phyloP scores from a whole-genome alignment of 1,139 yeast species.

The Suhomyces kunorum region DNA sequence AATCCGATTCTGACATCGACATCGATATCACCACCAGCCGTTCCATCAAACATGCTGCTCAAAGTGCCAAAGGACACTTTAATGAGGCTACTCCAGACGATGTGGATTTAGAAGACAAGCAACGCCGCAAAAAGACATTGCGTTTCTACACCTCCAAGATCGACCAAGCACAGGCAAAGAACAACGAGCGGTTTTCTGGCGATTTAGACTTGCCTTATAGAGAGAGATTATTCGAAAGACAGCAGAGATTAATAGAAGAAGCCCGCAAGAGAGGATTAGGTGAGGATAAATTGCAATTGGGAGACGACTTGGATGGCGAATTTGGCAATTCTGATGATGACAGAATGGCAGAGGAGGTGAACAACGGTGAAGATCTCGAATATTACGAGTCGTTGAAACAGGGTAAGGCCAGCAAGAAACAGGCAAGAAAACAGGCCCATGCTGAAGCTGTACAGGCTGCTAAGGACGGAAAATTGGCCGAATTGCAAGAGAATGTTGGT shows the following conservation, averaged over 20 bases:
- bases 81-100: conserved; percentile 67
- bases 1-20: conserved; percentile 21
- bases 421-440: conserved; percentile 64
- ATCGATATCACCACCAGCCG: conserved; percentile 56
- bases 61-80: conserved; percentile 47
- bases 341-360: conserved; percentile 38
- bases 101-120: conserved; percentile 84
- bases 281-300: conserved; percentile 47
- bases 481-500: conserved; percentile 63
- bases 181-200: conserved; percentile 64
- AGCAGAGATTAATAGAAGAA: conserved; percentile 81
- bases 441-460: conserved; percentile 75
- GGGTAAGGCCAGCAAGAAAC: conserved; percentile 49
- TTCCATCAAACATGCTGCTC: conserved; percentile 37
- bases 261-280: conserved; percentile 81
- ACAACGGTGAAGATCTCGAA: conserved; percentile 44
- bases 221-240: conserved; percentile 86
- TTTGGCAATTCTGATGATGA: conserved; percentile 54
- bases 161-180: conserved; percentile 72
- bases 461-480: conserved; percentile 79
- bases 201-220: conserved; percentile 92
- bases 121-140: conserved; percentile 75
- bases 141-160: conserved; percentile 97
- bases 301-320: conserved; percentile 51
- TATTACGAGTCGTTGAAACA: conserved; percentile 56